Percentiles rank a stretch among this genome's conserved stretches.
Evolutionary conservation across 1,284 basidiomycete genomes (phyloP).

Genomic region (Microbotryum violaceum): DNA sequence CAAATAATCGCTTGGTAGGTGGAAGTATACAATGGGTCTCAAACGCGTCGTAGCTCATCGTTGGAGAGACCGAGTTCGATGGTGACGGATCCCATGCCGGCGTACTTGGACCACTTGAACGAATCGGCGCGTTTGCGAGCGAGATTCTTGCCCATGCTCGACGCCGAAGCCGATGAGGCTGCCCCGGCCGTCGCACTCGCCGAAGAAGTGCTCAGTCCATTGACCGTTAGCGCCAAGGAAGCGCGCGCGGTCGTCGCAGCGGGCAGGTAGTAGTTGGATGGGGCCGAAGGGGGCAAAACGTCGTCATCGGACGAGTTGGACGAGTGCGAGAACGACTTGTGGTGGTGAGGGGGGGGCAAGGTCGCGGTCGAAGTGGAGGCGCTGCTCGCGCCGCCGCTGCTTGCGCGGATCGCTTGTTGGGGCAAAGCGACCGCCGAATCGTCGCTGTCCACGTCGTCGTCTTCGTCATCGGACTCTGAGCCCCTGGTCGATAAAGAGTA

Average conservation of each 20-base stretch:
- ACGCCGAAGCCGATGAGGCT: conserved; percentile 1
- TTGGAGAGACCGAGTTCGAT: conserved; percentile 1
- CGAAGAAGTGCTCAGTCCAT: background rate
- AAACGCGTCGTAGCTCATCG: conserved; percentile 2
- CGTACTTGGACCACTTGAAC: conserved; percentile 3
- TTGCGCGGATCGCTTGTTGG: background rate
- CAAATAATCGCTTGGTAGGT: too few relatives aligned
- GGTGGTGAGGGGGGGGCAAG: background rate
- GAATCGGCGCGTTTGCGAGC: conserved; percentile 1
- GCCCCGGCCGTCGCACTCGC: background rate
- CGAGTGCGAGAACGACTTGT: background rate
- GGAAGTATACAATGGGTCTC: background rate
- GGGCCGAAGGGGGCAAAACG: background rate
- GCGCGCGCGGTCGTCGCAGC: background rate
- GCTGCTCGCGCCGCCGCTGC: too few relatives aligned
- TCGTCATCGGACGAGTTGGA: background rate
- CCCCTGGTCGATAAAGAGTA: background rate
- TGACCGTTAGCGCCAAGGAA: background rate
- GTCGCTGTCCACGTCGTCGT: background rate
- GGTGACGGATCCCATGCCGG: background rate
- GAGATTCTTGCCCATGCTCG: background rate
- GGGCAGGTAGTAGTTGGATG: background rate
- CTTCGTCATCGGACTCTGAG: background rate
- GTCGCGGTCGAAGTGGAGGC: background rate
- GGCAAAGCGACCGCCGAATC: background rate